These are phyloP conservation scores for Scleromitrula shiraiana DNA, from an alignment of 2,329 filamentous ascomycete species.

Conservation along the genomic window DNA sequence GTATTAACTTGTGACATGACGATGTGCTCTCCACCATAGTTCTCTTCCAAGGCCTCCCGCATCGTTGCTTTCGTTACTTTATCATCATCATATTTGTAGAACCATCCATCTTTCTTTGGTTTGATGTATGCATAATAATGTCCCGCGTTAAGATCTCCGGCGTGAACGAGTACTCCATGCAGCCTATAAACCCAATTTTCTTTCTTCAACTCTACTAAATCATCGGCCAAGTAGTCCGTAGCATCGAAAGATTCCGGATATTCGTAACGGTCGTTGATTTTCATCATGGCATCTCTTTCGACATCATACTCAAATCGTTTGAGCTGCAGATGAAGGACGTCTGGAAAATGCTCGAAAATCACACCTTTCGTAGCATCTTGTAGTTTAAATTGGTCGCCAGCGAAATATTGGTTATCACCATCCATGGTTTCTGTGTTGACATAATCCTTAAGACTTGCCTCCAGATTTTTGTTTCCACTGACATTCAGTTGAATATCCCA, in stretches of 20 bases:
- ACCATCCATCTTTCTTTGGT: constrained; percentile 84
- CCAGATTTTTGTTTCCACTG: constrained; percentile 81
- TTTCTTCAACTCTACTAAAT: constrained; percentile 78
- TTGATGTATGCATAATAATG: constrained; percentile 98
- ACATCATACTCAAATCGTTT: constrained; percentile 99
- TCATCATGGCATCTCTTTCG: constrained; percentile 95
- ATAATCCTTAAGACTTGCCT: constrained; percentile 94
- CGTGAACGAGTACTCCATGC: constrained; percentile 93
- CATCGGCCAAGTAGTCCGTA: constrained; percentile 75
- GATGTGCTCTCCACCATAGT: constrained; percentile 91
- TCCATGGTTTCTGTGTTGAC: constrained; percentile 95
- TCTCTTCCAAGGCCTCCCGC: constrained; percentile 89
- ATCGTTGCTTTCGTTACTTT: constrained; percentile 90
- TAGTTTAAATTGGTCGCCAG: constrained; percentile 78
- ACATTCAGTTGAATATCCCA: constrained; percentile 99
- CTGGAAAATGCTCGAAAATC: constrained; percentile 91
- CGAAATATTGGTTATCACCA: constrained; percentile 97
- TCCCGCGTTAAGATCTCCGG: constrained; percentile 90
- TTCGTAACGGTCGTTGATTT: constrained; percentile 90
- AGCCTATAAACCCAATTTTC: constrained; percentile 89
- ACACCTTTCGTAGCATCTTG: constrained; percentile 98
- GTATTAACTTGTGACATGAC: too few species aligned
- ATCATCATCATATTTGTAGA: constrained; percentile 97
- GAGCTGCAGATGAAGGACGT: constrained; percentile 87
- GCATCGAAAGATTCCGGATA: constrained; percentile 81